Base-by-base conservation (phyloP, 2,329 filamentous ascomycete genomes). In the Aspergillus arachidicola region DNA sequence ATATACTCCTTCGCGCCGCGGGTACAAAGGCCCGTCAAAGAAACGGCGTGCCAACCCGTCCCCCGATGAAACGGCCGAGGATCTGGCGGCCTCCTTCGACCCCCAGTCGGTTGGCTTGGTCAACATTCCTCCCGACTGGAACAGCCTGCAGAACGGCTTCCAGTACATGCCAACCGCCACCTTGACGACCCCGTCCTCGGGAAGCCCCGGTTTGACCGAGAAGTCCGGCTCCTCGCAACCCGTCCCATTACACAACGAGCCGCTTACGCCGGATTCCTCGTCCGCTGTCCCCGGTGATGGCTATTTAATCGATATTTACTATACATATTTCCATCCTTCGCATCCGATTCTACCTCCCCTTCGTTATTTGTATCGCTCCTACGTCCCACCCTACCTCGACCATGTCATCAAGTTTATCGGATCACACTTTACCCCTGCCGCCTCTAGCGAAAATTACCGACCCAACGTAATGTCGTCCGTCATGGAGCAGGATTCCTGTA, bases 1-100 rank as follows among this genome's bases (percentile, higher is more conserved):
- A 71, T 93, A 92, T 74, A 86, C 92, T 56, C 87, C 89, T 51
- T 93, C 90, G 45, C 87, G 91, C 50, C 86, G 91, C 64, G 91
- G 91, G 34, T 92, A 91, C 80, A 92, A 91, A 76, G 89, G 89
- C 16, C 86, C 86, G 1, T 82, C 85, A n/a, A 84, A 83, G 72
- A 82, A 78, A 66, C 78, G 80, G 21, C 76, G 78, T 54, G 73
- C 70, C 58, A 73, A 76, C 53, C 70, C 70, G n/a, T 69, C 73
- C 34, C 74, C 73, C n/a, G 71, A 77, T 21, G 82, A 83, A 70
- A 79, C 82, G 26, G 82, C 82, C 23, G 81, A 84, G 32, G 85
- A 85, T 30, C 79, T 82, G 32, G 79, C 80, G 60, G 56, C 69
- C 34, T 43, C 65, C 1, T 66, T 70, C 30, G 70, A 70, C 46